Base-by-base conservation (phyloP, 2,329 filamentous ascomycete species). In the Alternaria gansuensis region DNA sequence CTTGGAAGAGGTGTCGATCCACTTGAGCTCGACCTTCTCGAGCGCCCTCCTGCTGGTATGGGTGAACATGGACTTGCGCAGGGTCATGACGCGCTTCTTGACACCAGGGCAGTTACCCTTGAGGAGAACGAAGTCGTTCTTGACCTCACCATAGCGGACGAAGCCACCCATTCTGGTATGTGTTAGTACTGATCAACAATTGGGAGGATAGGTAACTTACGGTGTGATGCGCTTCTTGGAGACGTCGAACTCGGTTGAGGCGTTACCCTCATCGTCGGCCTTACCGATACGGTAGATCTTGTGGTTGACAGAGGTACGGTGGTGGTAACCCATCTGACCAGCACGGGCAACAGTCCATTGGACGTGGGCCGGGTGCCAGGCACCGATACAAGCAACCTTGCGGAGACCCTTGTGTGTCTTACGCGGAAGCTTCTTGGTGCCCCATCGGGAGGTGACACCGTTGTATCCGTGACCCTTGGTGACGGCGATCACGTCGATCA, bases 321-420 rank as follows among this genome's bases (percentile, higher is more conserved):
- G 95, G 83, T 99, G 95, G 90, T 99, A 99, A 88, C 95, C 95
- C 84, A 89, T 88, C 87, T 99, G 95, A 97, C 95, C 95, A 71
- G 95, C 95, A 91, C 95, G 95, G 81, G 94, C 95, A 86, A 99
- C 95, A 82, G 95, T 99, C 95, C 95, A 99, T 87, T 99, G 95
- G 84, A 99, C 95, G 92, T 99, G 95, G 84, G 91, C 93, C 80
- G 95, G 95, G 88, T 99, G 95, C 95, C 95, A 99, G 77, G 95
- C 95, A 91, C 95, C 95, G 83, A 99, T 99, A 97, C 95, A 99
- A 80, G 95, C 95, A 77, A 99, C 94, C 91, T 99, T 99, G 80
- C 95, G 90, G 80, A 99, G 93, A 97, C 95, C 95, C 90, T 99
- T 99, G 91, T 99, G 95, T 66, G 95, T 99, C 93, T 99, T 99